Evolutionary conservation across 805 yeast species (phyloP).

Genomic region (Ogataea neopini): DNA sequence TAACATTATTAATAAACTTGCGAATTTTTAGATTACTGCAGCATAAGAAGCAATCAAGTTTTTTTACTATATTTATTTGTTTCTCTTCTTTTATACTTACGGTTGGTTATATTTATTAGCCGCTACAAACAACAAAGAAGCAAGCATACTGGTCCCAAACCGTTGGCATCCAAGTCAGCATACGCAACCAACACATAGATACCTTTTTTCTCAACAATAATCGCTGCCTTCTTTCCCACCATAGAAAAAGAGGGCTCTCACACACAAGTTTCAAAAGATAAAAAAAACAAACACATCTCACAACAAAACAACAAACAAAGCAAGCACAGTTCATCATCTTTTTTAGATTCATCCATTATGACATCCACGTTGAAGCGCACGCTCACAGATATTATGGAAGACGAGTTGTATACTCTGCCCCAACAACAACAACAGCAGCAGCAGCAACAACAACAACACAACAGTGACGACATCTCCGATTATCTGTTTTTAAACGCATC

Average conservation of each 20-base stretch:
- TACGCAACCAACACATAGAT: slow-evolving; percentile 1
- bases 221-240: slow-evolving; percentile 5
- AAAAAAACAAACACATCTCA: slow-evolving; percentile 4
- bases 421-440: slow-evolving; percentile 11
- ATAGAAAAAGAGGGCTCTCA: slow-evolving; percentile 8
- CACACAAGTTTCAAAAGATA: not conserved
- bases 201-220: slow-evolving; percentile 7
- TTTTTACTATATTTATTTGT: not conserved
- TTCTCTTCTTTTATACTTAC: not conserved
- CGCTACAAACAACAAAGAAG: not conserved
- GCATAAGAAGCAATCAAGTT: slow-evolving; percentile 6
- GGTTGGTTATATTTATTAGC: not conserved
- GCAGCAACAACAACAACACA: not conserved
- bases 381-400: slow-evolving; percentile 35
- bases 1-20: slow-evolving; percentile 1
- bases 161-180: not conserved
- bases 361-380: slow-evolving; percentile 34
- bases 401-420: slow-evolving; percentile 30
- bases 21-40: slow-evolving; percentile 6
- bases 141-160: not conserved
- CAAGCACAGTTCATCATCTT: slow-evolving; percentile 4
- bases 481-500: slow-evolving; percentile 29
- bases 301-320: slow-evolving; percentile 8
- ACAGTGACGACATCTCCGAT: slow-evolving; percentile 26
- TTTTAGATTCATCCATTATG: slow-evolving; percentile 18